phyloP scores from a whole-genome alignment of 352 stramenopile species.

The Phytophthora aleatoria region DNA sequence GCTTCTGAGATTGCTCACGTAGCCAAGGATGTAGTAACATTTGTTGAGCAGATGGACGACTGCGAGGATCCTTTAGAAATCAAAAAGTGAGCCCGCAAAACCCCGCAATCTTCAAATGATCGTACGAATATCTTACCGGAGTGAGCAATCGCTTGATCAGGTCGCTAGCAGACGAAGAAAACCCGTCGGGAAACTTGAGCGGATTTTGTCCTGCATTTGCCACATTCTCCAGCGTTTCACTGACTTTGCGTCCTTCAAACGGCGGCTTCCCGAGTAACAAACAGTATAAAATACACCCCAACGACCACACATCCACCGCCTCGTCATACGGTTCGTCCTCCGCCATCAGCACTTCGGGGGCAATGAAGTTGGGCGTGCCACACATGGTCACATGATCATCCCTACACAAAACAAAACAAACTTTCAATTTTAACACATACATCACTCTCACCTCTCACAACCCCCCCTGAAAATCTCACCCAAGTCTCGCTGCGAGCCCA shows the following conservation, averaged over 20 bases:
- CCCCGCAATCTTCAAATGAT: background rate
- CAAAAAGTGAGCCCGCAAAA: background rate
- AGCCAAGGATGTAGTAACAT: slow-evolving; percentile 67
- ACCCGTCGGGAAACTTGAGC: slow-evolving; percentile 55
- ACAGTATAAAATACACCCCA: slow-evolving; percentile 82
- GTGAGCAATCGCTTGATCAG: slow-evolving; percentile 70
- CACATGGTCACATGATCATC: slow-evolving; percentile 73
- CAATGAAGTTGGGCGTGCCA: slow-evolving; percentile 86
- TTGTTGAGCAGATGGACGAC: slow-evolving; percentile 53
- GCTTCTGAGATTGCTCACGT: slow-evolving; percentile 29
- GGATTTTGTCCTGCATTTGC: slow-evolving; percentile 48
- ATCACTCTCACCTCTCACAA: background rate
- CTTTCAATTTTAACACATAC: background rate
- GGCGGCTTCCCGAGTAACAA: slow-evolving; percentile 67
- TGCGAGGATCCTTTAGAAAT: slow-evolving; percentile 41
- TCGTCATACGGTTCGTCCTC: slow-evolving; percentile 55
- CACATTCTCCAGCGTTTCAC: slow-evolving; percentile 77
- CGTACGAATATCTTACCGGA: slow-evolving; percentile 26
- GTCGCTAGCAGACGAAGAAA: slow-evolving; percentile 58
- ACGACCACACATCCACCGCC: slow-evolving; percentile 79
- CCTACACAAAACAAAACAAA: slow-evolving; percentile 16
- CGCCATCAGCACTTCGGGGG: slow-evolving; percentile 64
- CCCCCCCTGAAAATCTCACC: slow-evolving; percentile 23
- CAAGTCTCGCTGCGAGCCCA: slow-evolving; percentile 64
- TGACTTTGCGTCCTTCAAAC: slow-evolving; percentile 78